Evolutionary conservation across 345 rosid species (phyloP), one percentile per base, ranked within the genome.

Genomic region (Lagerstroemia speciosa): DNA sequence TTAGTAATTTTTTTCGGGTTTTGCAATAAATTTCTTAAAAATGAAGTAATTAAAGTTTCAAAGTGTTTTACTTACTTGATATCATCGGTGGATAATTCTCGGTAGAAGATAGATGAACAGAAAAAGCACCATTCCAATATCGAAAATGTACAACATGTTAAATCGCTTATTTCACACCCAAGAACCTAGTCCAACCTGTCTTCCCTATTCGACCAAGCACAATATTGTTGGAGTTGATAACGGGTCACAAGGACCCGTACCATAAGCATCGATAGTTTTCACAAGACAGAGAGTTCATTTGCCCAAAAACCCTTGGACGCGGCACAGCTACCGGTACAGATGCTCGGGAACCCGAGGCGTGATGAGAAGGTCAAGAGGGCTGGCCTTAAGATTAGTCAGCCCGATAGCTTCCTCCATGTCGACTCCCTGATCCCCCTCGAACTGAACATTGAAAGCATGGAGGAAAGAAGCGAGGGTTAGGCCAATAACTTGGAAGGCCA

Each of bases 391-490:
- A 62, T 71, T 71, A 5, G 80, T 73, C 36, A 81, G 5, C 20
- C 84, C 71, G 3, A 45, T 10, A 19, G 66, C 69, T 37, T 76
- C 76, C 0, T 57, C 9, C 78, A 73, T 82, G 38, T 79, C 83
- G 22, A 82, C 45, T 0, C 70, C 67, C 55, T 72, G 77, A 67
- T 72, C 68, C 0, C 4, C 46, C 2, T 38, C 67, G 1, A 69
- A 68, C 2, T 32, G 26, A 8, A 76, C 2, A 5, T 83, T 78
- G 62, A 83, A 81, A 22, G 77, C 75, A n/a, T 81, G 84, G 66
- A 83, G 78, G 40, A 81, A 58, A 19, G 78, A 74, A 57, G 84
- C 87, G 60, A 83, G 67, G 14, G 76, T 73, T 29, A 83, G 43
- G 67, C 74, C 76, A 26, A 75, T 68, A 27, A 78, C 69, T 68